These are phyloP conservation scores for Microcyclospora tardicrescens DNA, from an alignment of 2,329 filamentous ascomycete genomes.

Conservation along the genomic window DNA sequence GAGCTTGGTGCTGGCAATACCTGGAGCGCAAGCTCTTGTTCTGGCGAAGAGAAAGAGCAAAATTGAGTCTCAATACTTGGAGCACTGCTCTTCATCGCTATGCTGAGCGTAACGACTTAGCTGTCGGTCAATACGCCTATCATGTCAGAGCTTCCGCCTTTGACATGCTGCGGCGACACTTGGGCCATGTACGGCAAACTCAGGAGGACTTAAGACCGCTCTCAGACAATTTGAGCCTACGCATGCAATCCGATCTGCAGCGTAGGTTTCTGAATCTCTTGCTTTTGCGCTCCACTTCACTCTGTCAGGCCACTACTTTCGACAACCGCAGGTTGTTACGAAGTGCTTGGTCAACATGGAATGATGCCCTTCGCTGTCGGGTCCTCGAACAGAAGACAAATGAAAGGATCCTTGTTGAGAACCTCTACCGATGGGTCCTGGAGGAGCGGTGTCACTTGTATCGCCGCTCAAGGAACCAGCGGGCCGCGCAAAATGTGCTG, in stretches of 20 bases:
- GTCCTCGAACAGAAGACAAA: conserved; percentile 41
- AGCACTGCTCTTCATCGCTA: too few species aligned
- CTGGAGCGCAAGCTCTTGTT: too few species aligned
- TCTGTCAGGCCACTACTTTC: conserved; percentile 33
- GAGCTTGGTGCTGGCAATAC: too few species aligned
- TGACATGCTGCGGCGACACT: too few species aligned
- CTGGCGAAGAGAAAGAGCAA: too few species aligned
- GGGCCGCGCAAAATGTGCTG: conserved; percentile 12
- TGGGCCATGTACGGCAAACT: conserved; percentile 16
- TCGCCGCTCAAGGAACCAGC: conserved; percentile 22
- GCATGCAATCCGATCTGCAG: conserved; percentile 33
- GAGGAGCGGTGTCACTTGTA: conserved; percentile 32
- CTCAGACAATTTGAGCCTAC: conserved; percentile 28
- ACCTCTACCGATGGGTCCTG: conserved; percentile 50
- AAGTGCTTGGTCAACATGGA: conserved; percentile 50
- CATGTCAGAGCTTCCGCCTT: too few species aligned
- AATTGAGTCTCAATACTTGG: too few species aligned
- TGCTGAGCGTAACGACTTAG: too few species aligned
- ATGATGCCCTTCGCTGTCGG: conserved; percentile 44
- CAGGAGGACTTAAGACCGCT: conserved; percentile 31
- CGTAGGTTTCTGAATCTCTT: conserved; percentile 32
- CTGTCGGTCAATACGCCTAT: too few species aligned
- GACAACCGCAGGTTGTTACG: conserved; percentile 41
- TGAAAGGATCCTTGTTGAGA: conserved; percentile 42
- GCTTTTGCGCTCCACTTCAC: conserved; percentile 19